These are phyloP conservation scores for Daldinia eschscholtzii DNA, from an alignment of 2,329 filamentous ascomycete genomes.

Conservation along the genomic window DNA sequence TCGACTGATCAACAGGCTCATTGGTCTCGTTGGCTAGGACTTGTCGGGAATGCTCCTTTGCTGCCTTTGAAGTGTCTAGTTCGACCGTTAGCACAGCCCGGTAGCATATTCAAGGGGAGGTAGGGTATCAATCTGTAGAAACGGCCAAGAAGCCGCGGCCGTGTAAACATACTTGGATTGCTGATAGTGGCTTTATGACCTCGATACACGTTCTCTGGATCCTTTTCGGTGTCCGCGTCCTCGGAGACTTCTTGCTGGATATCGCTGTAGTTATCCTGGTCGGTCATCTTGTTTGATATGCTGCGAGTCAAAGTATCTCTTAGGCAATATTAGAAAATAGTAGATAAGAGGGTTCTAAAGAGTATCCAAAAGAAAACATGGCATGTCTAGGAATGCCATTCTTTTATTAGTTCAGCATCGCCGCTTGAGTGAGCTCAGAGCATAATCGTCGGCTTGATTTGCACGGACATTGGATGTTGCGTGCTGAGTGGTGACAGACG, in stretches of 20 bases:
- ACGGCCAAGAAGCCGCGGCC: neutral
- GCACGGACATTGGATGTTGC: neutral
- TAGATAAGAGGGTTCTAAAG: neutral
- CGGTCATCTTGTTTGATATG: constrained; percentile 16
- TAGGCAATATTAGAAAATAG: neutral
- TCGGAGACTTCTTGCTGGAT: constrained; percentile 30
- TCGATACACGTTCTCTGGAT: constrained; percentile 27
- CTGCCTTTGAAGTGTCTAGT: constrained; percentile 21
- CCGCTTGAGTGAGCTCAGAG: neutral
- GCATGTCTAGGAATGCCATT: neutral
- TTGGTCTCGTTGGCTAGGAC: constrained; percentile 14
- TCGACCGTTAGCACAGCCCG: neutral
- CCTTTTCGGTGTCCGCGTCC: constrained; percentile 12
- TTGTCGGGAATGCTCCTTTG: constrained; percentile 22
- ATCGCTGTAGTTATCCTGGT: constrained; percentile 36
- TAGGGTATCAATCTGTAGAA: neutral
- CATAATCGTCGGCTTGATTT: neutral
- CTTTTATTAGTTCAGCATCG: constrained; percentile 7
- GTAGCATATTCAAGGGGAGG: neutral
- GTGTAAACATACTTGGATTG: constrained; percentile 26
- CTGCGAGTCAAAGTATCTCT: neutral
- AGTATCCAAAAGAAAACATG: too few species aligned
- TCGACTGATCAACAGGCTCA: constrained; percentile 15
- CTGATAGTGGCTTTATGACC: constrained; percentile 30
- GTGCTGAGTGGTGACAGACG: constrained; percentile 6